These are phyloP conservation scores for Trichosanthes truncata DNA, from an alignment of 306 rosid species.

Conservation along the genomic window DNA sequence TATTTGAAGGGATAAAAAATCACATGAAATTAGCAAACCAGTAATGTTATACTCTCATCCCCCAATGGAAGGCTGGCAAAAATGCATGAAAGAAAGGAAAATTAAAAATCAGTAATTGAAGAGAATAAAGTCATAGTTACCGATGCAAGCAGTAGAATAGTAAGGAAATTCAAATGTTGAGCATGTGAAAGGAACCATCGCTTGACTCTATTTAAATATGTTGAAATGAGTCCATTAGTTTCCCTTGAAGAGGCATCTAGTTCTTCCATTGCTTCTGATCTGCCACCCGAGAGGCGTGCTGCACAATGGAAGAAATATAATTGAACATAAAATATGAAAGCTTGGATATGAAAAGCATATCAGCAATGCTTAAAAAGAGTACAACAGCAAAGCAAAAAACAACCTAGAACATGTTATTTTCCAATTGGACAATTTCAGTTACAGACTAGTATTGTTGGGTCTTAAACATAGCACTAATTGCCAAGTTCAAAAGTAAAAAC, in stretches of 20 bases:
- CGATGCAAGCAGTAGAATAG: conserved; percentile 92
- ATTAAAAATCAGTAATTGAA: conserved; percentile 11
- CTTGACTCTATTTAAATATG: conserved; percentile 42
- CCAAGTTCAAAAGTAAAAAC: background rate
- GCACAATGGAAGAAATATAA: conserved; percentile 20
- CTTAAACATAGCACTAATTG: background rate
- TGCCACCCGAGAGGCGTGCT: conserved; percentile 70
- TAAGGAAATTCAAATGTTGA: conserved; percentile 69
- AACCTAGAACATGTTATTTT: background rate
- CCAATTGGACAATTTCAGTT: background rate
- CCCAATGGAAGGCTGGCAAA: background rate
- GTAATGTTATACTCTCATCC: background rate
- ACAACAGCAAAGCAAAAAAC: background rate
- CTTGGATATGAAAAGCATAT: background rate
- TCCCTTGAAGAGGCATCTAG: conserved; percentile 45
- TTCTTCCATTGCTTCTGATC: conserved; percentile 59
- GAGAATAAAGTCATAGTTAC: conserved; percentile 42
- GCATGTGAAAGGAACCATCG: conserved; percentile 72
- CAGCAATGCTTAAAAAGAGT: background rate
- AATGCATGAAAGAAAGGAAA: background rate
- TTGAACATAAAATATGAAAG: conserved; percentile 11
- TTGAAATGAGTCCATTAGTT: conserved; percentile 41
- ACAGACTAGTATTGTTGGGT: background rate
- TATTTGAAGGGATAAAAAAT: background rate
- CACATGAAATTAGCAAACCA: background rate